Evolutionary conservation across 495 filamentous ascomycete species (phyloP), one percentile per base, ranked within the genome.

Genomic region (Neurospora sp.): DNA sequence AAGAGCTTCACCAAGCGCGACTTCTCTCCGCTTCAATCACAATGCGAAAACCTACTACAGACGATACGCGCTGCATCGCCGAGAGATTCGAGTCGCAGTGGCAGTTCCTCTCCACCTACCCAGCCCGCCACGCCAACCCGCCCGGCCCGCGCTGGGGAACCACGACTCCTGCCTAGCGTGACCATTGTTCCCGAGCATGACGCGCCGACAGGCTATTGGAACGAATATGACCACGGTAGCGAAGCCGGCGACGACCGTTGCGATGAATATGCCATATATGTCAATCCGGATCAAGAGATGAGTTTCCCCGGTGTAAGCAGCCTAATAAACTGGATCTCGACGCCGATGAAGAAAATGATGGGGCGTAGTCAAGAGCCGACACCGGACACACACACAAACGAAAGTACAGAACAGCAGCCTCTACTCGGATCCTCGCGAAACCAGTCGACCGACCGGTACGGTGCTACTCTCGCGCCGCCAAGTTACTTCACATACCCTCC

Each of bases 171-270:
- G 27, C 27, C 27, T 31, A 31, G 14, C 69, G 73, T 74, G 39
- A 74, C 71, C 4, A 71, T 61, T 48, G 77, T 75, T 74, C 78
- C 73, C 39, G 69, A 40, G 40, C 0, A 72, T 69, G 18, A 68
- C 71, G 16, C 78, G 44, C 71, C 76, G 20, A 61, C 73, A 9
- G 78, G 75, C 27, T 90, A 90, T 75, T 91, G 89, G 89, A 90
- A 90, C 77, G 89, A 91, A 76, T 91, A 90, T 78, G 89, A 91
- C 59, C 79, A 88, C 77, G 87, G 86, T 8, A 89, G 88, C 76
- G 88, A 91, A 69, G 83, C 80, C 8, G 85, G 83, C 41, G 84
- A 82, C 41, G 68, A 74, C 37, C 70, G 8, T 4, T 80, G 86
- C 41, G 81, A 79, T 48, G 76, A 79, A 16, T 91, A 89, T 76